Evolutionary conservation across 495 filamentous ascomycete species (phyloP), one percentile per base, ranked within the genome.

Genomic region (Glarea lozoyensis): DNA sequence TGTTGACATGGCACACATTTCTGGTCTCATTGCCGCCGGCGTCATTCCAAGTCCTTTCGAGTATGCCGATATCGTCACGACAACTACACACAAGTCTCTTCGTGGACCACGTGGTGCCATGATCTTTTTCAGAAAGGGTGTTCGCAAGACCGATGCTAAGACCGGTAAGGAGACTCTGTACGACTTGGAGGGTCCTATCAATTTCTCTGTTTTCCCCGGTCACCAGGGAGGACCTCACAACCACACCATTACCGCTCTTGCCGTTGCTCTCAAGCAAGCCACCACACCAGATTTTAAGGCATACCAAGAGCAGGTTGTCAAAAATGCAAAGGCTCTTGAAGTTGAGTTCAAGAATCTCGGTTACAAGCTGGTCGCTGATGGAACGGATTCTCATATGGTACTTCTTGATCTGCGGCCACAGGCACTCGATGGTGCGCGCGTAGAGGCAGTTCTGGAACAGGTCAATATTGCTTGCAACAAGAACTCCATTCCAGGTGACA

Each of bases 391-490:
- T 55, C 93, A 99, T 70, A 94, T 99, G 78, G 89, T 99, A 33
- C 81, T 96, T n/a, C 63, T 96, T 36, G 88, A 95, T 65, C 75
- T 96, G 37, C 83, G 88, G 48, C 67, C 79, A 47, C 74, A 86
- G 60, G 63, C 63, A 45, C 77, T 96, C 16, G 90, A 96, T 61
- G 89, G 93, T 55, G 93, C 93, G 29, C 87, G 93, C 65, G 86
- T 97, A 30, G 93, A 99, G 75, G 86, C 88, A 34, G 81, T 97
- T 43, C 79, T 97, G 2, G 93, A 99, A 70, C 86, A 94, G 63
- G 88, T 93, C 65, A 96, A 95, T 71, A 93, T 97, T 58, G 88
- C 93, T 43, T 92, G 86, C 75, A 99, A 99, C 81, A 99, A 99
- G 78, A 99, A 99, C 73, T 77, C 85, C 39, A 90, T 94, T 39